These are phyloP conservation scores for Penicillium odoratum DNA, from an alignment of 495 filamentous ascomycete genomes.

Conservation along the genomic window DNA sequence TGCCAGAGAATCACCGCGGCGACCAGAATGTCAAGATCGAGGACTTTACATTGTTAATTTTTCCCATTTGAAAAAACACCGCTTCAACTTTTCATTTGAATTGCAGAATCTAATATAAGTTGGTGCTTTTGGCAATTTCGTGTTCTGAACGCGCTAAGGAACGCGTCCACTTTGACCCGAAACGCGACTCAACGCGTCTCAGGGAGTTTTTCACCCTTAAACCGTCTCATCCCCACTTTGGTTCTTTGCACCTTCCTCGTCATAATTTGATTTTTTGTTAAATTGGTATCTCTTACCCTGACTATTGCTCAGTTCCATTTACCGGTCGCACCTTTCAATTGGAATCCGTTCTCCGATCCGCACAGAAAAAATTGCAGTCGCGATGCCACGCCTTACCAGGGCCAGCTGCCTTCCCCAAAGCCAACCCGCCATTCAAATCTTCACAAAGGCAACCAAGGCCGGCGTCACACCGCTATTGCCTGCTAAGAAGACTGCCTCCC, in stretches of 20 bases:
- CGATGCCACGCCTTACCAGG: slow-evolving; percentile 41
- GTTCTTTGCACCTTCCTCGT: slow-evolving; percentile 12
- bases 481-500: slow-evolving; percentile 23
- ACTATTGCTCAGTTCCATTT: slow-evolving; percentile 24
- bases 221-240: neutral
- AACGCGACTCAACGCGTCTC: slow-evolving; percentile 26
- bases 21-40: slow-evolving; percentile 25
- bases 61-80: neutral
- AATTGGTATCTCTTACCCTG: slow-evolving; percentile 28
- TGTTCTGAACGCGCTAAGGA: neutral
- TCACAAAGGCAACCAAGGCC: slow-evolving; percentile 46
- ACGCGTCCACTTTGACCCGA: slow-evolving; percentile 23
- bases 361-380: slow-evolving; percentile 25
- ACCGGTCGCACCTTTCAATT: slow-evolving; percentile 23
- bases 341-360: slow-evolving; percentile 8
- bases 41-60: neutral
- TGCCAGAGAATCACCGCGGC: slow-evolving; percentile 34
- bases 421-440: slow-evolving; percentile 41
- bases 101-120: neutral
- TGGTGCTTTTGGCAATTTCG: neutral
- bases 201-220: slow-evolving; percentile 2
- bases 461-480: slow-evolving; percentile 28
- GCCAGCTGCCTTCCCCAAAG: slow-evolving; percentile 32
- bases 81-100: too few species aligned
- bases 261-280: slow-evolving; percentile 4